These are phyloP conservation scores for Cladosporium halotolerans DNA, from an alignment of 2,329 filamentous ascomycete genomes.

Conservation along the genomic window DNA sequence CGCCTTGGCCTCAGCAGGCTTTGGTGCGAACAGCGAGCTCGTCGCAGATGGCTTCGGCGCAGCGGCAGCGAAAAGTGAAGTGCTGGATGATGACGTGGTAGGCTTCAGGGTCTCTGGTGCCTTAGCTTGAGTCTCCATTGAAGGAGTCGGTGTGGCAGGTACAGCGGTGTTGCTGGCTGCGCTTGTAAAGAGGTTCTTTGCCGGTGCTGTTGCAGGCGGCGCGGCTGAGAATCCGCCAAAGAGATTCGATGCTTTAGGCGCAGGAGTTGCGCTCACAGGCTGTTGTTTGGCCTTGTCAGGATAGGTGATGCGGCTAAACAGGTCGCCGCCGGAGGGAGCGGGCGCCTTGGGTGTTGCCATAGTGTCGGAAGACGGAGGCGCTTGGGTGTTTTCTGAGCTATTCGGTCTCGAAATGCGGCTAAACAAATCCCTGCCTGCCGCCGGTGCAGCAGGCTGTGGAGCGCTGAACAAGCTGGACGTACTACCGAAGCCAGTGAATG, in stretches of 20 bases:
- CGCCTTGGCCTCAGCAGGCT: not conserved
- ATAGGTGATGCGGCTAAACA: constrained; percentile 7
- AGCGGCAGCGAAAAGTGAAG: constrained; percentile 1
- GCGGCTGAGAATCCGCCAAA: constrained; percentile 8
- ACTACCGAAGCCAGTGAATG: not conserved
- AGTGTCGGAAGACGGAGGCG: not conserved
- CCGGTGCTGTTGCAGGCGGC: constrained; percentile 9
- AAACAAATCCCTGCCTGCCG: constrained; percentile 15
- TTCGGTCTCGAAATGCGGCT: constrained; percentile 12
- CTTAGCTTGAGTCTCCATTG: not conserved
- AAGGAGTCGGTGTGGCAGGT: constrained; percentile 4
- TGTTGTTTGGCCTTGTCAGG: constrained; percentile 4
- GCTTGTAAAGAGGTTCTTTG: constrained; percentile 10
- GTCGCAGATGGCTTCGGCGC: constrained; percentile 11
- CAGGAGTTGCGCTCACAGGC: constrained; percentile 6
- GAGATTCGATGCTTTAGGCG: constrained; percentile 5
- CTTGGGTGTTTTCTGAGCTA: not conserved
- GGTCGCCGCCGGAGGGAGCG: not conserved
- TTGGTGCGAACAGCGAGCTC: constrained; percentile 7
- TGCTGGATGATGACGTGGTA: not conserved
- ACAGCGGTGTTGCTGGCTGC: constrained; percentile 1
- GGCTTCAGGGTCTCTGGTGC: constrained; percentile 1
- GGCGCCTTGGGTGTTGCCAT: constrained; percentile 5
- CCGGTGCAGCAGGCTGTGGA: constrained; percentile 2
- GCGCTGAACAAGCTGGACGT: constrained; percentile 11